These are phyloP conservation scores for Lentinula edodes DNA, from an alignment of 768 basidiomycete genomes.

Conservation along the genomic window DNA sequence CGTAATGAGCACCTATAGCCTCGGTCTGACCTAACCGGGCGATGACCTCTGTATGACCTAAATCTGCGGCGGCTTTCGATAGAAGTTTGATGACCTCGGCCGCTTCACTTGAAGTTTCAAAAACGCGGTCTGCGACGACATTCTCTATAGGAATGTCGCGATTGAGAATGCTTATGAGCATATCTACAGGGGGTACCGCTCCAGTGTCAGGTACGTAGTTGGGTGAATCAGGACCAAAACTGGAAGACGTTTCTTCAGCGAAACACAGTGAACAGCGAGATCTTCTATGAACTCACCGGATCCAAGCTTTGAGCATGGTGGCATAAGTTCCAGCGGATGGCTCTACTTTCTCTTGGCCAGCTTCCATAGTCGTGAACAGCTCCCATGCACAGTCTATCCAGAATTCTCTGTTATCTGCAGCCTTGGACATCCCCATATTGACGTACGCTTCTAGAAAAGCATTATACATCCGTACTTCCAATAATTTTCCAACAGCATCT, in stretches of 20 bases:
- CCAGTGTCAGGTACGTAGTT: constrained; percentile 12
- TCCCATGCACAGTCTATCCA: constrained; percentile 64
- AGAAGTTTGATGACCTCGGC: constrained; percentile 48
- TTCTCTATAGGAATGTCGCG: constrained; percentile 43
- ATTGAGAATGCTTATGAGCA: constrained; percentile 41
- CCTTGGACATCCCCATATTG: constrained; percentile 47
- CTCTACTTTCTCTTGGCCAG: constrained; percentile 29
- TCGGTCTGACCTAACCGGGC: constrained; percentile 53
- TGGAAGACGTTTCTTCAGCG: constrained; percentile 11
- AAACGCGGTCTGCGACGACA: constrained; percentile 53
- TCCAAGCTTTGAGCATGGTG: constrained; percentile 55
- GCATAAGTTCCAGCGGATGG: constrained; percentile 64
- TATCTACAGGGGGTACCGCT: constrained; percentile 18
- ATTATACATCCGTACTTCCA: constrained; percentile 55
- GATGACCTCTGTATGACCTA: constrained; percentile 45
- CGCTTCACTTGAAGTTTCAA: constrained; percentile 52
- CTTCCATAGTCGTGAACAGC: constrained; percentile 56
- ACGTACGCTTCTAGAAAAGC: constrained; percentile 62
- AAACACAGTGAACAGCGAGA: not conserved
- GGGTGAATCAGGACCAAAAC: constrained; percentile 32
- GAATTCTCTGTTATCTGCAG: constrained; percentile 31
- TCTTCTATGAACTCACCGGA: constrained; percentile 32
- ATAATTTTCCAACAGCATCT: constrained; percentile 20
- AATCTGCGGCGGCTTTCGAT: constrained; percentile 54
- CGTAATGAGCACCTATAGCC: constrained; percentile 28